Evolutionary conservation across 2,329 filamentous ascomycete species (phyloP), one percentile per base, ranked within the genome.

Genomic region (Cladosporium austrohemisphaericum): DNA sequence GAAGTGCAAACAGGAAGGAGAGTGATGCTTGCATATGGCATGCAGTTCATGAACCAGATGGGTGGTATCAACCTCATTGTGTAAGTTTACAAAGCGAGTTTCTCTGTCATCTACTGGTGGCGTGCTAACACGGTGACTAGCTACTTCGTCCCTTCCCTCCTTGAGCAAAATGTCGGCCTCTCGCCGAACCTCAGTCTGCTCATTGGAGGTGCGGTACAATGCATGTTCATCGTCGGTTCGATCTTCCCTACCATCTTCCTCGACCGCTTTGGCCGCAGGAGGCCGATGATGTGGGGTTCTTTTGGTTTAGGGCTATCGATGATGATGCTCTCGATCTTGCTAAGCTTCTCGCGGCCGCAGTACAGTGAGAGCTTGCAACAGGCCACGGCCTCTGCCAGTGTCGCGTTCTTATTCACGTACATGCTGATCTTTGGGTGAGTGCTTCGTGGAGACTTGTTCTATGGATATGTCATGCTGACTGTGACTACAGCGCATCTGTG

Each of bases 401-500:
- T 77, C 11, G 67, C 73, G 2, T 76, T 77, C 60, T 76, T 76
- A 63, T 76, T 76, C 59, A 71, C 69, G 13, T 69, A 67, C 41
- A 68, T 66, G 61, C 51, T 61, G 14, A 49, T 57, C 8, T 60
- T 61, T 36, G 41, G 41, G 41, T 45, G 14, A 45, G 41, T 45
- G 18, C 13, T 3, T 35, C 4, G n/a, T 11, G 22, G 14, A n/a
- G 25, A 20, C 1, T 18, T 23, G 16, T 16, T 23, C 3, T 22
- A 18, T 29, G 14, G 10, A 31, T 22, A 10, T 22, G 4, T 5
- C 16, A 45, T 8, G 29, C 31, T 72, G 25, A 54, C 43, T 71
- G 14, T 65, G 70, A 35, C 72, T 70, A 26, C 47, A 72, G 71
- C 4, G 69, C 69, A 2, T 69, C 68, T 1, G 68, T 70, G 3